These are phyloP conservation scores for Vaccinium myrtillus DNA, from an alignment of 148 eudicot genomes.

Conservation along the genomic window DNA sequence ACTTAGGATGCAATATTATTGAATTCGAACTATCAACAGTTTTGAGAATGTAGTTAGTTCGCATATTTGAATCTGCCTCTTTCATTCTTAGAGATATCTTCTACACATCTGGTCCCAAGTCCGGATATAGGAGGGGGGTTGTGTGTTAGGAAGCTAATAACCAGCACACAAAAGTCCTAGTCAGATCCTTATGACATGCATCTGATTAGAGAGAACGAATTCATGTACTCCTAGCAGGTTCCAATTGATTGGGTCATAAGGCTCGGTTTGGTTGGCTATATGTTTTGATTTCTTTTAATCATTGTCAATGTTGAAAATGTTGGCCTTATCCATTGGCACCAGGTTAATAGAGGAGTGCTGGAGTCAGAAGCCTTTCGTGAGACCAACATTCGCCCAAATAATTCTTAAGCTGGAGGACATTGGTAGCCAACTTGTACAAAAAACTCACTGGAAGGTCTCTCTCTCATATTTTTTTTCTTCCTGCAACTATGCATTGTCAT, in stretches of 20 bases:
- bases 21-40: not conserved
- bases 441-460: constrained; percentile 29
- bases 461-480: not conserved
- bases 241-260: not conserved
- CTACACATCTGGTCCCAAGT: not conserved
- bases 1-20: not conserved
- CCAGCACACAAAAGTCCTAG: not conserved
- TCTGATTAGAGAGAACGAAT: not conserved
- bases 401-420: constrained; percentile 39
- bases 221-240: not conserved
- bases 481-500: not conserved
- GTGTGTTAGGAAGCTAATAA: not conserved
- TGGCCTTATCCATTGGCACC: constrained; percentile 2
- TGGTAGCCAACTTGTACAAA: constrained; percentile 30
- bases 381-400: constrained; percentile 49
- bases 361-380: constrained; percentile 37
- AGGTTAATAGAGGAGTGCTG: constrained; percentile 57
- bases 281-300: not conserved
- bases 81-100: not conserved
- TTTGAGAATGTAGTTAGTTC: not conserved
- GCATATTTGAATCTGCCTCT: not conserved
- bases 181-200: not conserved
- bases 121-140: not conserved
- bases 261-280: not conserved
- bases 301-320: not conserved